Percentiles rank a stretch among this genome's conserved stretches.
These are phyloP conservation scores for Fragaria ananassa DNA, from an alignment of 306 rosid genomes.

Conservation along the genomic window DNA sequence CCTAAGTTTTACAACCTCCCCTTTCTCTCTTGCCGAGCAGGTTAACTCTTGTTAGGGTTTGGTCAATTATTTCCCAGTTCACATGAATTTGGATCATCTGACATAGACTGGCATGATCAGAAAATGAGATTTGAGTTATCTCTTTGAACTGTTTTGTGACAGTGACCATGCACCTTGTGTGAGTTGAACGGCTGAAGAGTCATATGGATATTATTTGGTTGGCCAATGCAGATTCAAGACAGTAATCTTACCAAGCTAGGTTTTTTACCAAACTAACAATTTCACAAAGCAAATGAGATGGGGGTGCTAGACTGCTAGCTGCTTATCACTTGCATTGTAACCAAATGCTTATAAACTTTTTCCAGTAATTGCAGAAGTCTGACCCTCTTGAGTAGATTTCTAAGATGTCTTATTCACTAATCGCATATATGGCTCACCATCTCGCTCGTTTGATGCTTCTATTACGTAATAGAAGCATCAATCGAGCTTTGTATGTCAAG, in stretches of 20 bases:
- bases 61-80: neutral
- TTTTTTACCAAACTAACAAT: neutral
- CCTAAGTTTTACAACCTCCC: neutral
- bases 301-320: too few relatives aligned
- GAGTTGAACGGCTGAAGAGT: neutral
- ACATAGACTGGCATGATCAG: neutral
- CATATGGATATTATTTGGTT: neutral
- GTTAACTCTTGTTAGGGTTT: neutral
- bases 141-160: neutral
- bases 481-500: too few relatives aligned
- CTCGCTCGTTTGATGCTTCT: too few relatives aligned
- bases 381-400: neutral
- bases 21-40: neutral
- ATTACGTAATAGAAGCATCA: neutral
- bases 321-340: neutral
- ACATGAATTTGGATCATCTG: neutral
- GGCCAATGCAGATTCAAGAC: neutral
- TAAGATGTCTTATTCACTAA: neutral
- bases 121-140: neutral
- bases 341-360: neutral
- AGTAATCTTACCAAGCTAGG: neutral
- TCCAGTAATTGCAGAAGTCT: too few relatives aligned
- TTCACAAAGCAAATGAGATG: too few relatives aligned
- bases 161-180: slow-evolving; percentile 1
- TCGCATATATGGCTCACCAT: neutral